Conservation (phyloP, 176 grass and related monocot genomes). For the Puccinellia tenuiflora region DNA sequence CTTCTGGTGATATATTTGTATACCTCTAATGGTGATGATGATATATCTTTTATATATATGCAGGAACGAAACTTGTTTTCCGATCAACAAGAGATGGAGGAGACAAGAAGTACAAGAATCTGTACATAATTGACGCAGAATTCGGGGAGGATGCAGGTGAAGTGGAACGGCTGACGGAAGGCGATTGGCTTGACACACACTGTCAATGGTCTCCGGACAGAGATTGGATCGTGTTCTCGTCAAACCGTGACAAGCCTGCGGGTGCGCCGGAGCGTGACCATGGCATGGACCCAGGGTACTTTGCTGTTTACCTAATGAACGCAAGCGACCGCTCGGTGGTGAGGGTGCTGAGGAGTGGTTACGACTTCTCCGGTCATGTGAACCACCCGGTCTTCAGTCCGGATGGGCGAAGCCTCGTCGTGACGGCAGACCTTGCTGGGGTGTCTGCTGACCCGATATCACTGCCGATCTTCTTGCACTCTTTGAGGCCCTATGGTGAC, state of each 20-base stretch:
- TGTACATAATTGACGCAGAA: conserved; percentile 15
- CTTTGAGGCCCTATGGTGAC: conserved; percentile 25
- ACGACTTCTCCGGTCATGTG: conserved; percentile 25
- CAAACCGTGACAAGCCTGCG: conserved; percentile 20
- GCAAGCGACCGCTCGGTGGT: neutral
- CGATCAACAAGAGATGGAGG: conserved; percentile 17
- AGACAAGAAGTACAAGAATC: conserved; percentile 14
- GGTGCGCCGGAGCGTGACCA: neutral
- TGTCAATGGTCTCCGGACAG: conserved; percentile 33
- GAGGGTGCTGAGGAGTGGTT: conserved; percentile 17
- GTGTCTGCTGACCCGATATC: conserved; percentile 39
- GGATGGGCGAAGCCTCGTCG: conserved; percentile 31
- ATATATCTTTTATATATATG: neutral
- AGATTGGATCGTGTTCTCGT: conserved; percentile 56
- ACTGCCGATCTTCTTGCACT: conserved; percentile 34
- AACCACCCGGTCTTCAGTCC: conserved; percentile 53
- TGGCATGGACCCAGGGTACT: conserved; percentile 23
- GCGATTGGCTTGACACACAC: conserved; percentile 30
- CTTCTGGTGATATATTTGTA: neutral
- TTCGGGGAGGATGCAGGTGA: neutral
- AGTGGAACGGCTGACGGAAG: conserved; percentile 1
- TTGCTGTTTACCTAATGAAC: conserved; percentile 18
- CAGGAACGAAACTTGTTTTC: conserved; percentile 23
- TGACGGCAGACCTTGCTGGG: conserved; percentile 32
- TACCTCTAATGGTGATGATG: neutral